A percentile compares a stretch with the other conserved stretches of the same genome.
Evolutionary conservation across 345 rosid species (phyloP).

Genomic region (Boechera retrofracta): DNA sequence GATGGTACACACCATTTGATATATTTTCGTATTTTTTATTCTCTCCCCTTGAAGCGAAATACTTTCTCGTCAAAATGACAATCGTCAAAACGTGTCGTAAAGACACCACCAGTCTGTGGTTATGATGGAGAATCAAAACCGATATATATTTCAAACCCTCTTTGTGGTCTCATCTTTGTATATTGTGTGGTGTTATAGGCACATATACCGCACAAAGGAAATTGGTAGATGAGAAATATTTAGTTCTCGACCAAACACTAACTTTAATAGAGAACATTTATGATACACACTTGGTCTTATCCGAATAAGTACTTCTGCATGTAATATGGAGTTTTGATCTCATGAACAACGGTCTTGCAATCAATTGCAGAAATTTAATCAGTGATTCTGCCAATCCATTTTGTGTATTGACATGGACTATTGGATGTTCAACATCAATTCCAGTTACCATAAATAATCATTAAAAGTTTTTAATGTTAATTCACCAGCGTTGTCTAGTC

Average conservation of each 20-base stretch:
- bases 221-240: not conserved
- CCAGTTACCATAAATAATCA: not conserved
- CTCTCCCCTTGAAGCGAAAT: too few relatives aligned
- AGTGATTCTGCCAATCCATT: not conserved
- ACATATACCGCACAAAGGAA: not conserved
- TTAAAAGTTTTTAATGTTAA: not conserved
- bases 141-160: too few relatives aligned
- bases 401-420: not conserved
- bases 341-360: not conserved
- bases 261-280: not conserved
- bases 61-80: not conserved
- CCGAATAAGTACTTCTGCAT: not conserved
- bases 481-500: not conserved
- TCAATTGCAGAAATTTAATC: not conserved
- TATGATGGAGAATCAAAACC: too few relatives aligned
- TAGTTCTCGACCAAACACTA: not conserved
- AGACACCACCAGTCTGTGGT: not conserved
- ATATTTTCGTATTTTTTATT: too few relatives aligned
- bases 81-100: not conserved
- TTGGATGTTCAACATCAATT: not conserved
- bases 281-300: not conserved
- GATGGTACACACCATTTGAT: too few relatives aligned
- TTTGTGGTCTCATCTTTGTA: not conserved
- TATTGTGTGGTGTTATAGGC: not conserved
- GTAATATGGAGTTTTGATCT: not conserved